Evolutionary conservation across 2,329 filamentous ascomycete genomes (phyloP).

Genomic region (Fusarium bactridioides): DNA sequence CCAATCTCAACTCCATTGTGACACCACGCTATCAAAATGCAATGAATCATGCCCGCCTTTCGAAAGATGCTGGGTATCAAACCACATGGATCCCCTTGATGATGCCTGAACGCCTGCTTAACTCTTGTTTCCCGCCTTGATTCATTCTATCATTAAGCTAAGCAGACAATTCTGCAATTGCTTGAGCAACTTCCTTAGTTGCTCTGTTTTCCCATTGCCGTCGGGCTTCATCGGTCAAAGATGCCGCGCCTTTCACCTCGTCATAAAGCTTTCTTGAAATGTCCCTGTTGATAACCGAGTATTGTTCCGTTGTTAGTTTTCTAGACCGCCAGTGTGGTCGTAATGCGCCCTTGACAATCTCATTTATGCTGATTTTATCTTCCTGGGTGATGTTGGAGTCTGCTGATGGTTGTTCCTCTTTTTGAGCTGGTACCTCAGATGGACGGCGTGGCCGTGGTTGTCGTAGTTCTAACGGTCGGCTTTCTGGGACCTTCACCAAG

Average conservation of each 20-base stretch:
- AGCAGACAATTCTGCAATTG: slow-evolving; percentile 66
- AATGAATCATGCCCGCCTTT: slow-evolving; percentile 40
- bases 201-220: slow-evolving; percentile 80
- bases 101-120: slow-evolving; percentile 44
- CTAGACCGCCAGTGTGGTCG: slow-evolving; percentile 84
- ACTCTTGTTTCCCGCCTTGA: slow-evolving; percentile 37
- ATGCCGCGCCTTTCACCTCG: slow-evolving; percentile 61
- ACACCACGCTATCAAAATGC: slow-evolving; percentile 41
- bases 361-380: slow-evolving; percentile 87
- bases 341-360: slow-evolving; percentile 83
- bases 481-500: slow-evolving; percentile 33
- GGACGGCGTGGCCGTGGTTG: slow-evolving; percentile 61
- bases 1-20: slow-evolving; percentile 36
- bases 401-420: slow-evolving; percentile 73
- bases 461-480: slow-evolving; percentile 56
- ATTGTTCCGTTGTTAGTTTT: slow-evolving; percentile 85
- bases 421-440: slow-evolving; percentile 53
- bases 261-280: slow-evolving; percentile 90
- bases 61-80: slow-evolving; percentile 47
- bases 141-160: slow-evolving; percentile 51
- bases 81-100: slow-evolving; percentile 40
- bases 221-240: slow-evolving; percentile 71
- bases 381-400: slow-evolving; percentile 74
- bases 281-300: slow-evolving; percentile 88
- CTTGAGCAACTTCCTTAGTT: slow-evolving; percentile 78